phyloP scores from a whole-genome alignment of 2,329 filamentous ascomycete species.

The Fusarium anthophilum region DNA sequence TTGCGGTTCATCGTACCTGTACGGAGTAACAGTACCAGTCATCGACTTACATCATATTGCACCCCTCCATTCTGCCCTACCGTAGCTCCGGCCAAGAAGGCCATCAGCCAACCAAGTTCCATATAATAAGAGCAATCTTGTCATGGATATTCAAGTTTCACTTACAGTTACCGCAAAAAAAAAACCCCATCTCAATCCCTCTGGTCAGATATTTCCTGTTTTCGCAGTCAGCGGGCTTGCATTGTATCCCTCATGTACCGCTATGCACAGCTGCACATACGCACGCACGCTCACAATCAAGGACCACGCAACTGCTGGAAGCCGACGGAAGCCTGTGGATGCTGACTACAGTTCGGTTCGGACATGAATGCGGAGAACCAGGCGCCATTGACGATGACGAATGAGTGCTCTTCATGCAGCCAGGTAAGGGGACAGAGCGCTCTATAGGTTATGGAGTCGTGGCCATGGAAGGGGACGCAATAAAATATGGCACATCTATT shows the following conservation, averaged over 20 bases:
- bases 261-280: slow-evolving; percentile 9
- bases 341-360: slow-evolving; percentile 1
- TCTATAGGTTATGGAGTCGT: not conserved
- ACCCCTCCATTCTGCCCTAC: slow-evolving; percentile 23
- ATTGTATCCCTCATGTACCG: slow-evolving; percentile 3
- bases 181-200: not conserved
- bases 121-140: not conserved
- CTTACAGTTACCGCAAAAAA: not conserved
- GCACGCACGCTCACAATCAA: not conserved
- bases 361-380: slow-evolving; percentile 15
- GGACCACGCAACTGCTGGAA: slow-evolving; percentile 14
- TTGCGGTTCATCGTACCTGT: slow-evolving; percentile 2
- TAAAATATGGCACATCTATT: not conserved
- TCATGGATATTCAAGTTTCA: not conserved
- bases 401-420: slow-evolving; percentile 13
- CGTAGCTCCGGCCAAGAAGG: not conserved
- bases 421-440: not conserved
- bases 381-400: slow-evolving; percentile 27
- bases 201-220: not conserved
- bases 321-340: slow-evolving; percentile 23
- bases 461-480: not conserved
- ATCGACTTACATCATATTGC: slow-evolving; percentile 20
- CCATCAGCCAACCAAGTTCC: not conserved
- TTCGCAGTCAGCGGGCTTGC: not conserved
- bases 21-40: not conserved